Evolutionary conservation across 2,329 filamentous ascomycete species (phyloP), one percentile per base, ranked within the genome.

Genomic region (Cordyceps farinosa): DNA sequence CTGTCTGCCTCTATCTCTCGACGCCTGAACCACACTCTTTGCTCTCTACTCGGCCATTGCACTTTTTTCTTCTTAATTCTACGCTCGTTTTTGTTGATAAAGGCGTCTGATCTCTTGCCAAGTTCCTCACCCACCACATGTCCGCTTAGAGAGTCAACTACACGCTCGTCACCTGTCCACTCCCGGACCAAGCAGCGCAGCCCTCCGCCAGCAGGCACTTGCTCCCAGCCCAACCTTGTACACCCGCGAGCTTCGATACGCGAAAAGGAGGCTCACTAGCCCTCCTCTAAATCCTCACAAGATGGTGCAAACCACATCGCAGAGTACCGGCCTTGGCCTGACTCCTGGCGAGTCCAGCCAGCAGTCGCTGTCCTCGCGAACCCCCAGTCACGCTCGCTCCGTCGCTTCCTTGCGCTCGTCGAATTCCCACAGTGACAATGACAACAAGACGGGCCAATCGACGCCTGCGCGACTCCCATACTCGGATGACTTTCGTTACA

Each of bases 401-500:
- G 22, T 61, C n/a, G 17, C 27, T 3, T 63, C 61, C 8, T 30
- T 38, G n/a, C 44, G 47, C n/a, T 63, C 61, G 15, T 56, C 34
- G 3, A 50, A 51, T 13, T 62, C 53, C 11, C 38, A 57, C 32
- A 47, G 42, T 11, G 61, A 62, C 3, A 34, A 42, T 34, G 54
- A 11, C 29, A 17, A 53, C 27, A 52, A 36, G 38, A 47, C 53
- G 2, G 54, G 53, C 15, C 44, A 27, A 29, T 56, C 45, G 17
- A 52, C 53, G 2, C 61, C 61, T 7, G 36, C 38, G 10, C n/a
- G 13, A 27, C 34, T 40, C 7, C 53, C 38, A 15, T 72, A 71
- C 48, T 67, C 70, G 27, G 72, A 74, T 65, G 71, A 71, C 11
- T 72, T 74, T 56, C 70, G 70, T 6, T 73, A 69, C 62, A 66